Percentiles rank a stretch among this genome's conserved stretches.
phyloP scores from a whole-genome alignment of 2,329 filamentous ascomycete species.

The Plectosphaerella sp. region DNA sequence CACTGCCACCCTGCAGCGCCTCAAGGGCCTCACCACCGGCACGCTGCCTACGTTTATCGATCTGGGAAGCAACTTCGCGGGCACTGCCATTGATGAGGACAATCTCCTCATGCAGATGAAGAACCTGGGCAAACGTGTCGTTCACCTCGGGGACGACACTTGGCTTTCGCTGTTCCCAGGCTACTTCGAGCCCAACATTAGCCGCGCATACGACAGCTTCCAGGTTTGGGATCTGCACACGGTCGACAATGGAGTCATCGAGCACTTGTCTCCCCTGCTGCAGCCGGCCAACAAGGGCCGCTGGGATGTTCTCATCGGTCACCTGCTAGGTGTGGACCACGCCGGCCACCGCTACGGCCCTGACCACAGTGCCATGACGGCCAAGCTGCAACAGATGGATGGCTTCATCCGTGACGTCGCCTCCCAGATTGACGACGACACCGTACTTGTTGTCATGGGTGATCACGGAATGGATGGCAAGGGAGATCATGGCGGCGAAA shows the following conservation, averaged over 20 bases:
- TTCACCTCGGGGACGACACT: constrained; percentile 95
- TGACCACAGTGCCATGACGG: constrained; percentile 84
- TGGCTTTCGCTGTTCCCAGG: constrained; percentile 91
- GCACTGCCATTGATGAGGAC: constrained; percentile 93
- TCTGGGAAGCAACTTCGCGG: constrained; percentile 90
- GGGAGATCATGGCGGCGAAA: constrained; percentile 97
- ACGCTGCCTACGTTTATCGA: constrained; percentile 94
- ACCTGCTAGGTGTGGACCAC: constrained; percentile 94
- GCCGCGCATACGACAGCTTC: constrained; percentile 89
- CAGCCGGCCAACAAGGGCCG: constrained; percentile 57
- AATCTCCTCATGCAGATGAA: constrained; percentile 64
- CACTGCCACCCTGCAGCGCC: constrained; percentile 83
- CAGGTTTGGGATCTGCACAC: constrained; percentile 98
- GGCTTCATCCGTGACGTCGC: constrained; percentile 69
- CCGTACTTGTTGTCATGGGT: constrained; percentile 92
- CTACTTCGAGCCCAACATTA: constrained; percentile 87
- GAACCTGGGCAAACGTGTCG: constrained; percentile 67
- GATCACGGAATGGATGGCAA: constrained; percentile 98
- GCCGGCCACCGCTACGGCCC: constrained; percentile 95
- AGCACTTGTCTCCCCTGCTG: constrained; percentile 84
- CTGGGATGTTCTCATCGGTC: constrained; percentile 95
- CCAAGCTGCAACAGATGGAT: constrained; percentile 91
- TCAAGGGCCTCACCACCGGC: constrained; percentile 93
- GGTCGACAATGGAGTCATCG: constrained; percentile 89
- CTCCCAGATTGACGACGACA: constrained; percentile 72